Conservation (phyloP, 2,329 filamentous ascomycete genomes). For the Aspergillus pseudoviridinutans region DNA sequence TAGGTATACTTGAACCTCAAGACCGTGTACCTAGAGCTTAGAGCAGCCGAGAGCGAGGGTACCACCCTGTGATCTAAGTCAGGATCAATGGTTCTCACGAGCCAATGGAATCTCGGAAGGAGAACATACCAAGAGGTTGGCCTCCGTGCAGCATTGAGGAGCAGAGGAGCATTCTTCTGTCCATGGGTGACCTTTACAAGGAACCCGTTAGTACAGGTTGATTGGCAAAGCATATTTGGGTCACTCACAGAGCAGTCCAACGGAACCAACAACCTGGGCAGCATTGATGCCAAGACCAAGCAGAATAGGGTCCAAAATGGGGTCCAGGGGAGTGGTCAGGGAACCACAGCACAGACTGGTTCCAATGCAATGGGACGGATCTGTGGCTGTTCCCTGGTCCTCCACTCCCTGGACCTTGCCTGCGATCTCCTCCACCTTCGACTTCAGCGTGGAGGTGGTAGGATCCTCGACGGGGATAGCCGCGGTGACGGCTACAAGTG, state of each 20-base stretch:
- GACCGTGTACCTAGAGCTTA: background rate
- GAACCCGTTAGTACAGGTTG: background rate
- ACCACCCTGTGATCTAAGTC: conserved; percentile 16
- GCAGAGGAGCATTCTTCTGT: conserved; percentile 14
- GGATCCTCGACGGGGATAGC: conserved; percentile 17
- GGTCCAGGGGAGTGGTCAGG: conserved; percentile 27
- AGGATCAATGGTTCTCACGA: background rate
- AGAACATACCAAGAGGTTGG: conserved; percentile 25
- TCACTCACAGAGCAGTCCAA: conserved; percentile 26
- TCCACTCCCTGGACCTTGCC: conserved; percentile 8
- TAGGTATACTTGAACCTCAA: background rate
- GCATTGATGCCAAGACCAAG: conserved; percentile 18
- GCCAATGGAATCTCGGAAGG: no score
- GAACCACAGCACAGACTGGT: conserved; percentile 25
- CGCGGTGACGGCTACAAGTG: conserved; percentile 25
- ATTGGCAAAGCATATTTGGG: background rate
- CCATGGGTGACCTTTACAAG: conserved; percentile 21
- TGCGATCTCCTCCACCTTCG: conserved; percentile 11
- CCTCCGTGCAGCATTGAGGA: conserved; percentile 30
- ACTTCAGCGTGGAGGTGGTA: conserved; percentile 9
- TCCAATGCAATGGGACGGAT: conserved; percentile 15
- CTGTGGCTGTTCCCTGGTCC: conserved; percentile 5
- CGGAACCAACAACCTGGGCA: conserved; percentile 22
- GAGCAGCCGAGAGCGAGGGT: conserved; percentile 23
- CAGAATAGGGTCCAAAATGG: conserved; percentile 23